Evolutionary conservation across 306 rosid species (phyloP).

Genomic region (Corylus heterophylla): DNA sequence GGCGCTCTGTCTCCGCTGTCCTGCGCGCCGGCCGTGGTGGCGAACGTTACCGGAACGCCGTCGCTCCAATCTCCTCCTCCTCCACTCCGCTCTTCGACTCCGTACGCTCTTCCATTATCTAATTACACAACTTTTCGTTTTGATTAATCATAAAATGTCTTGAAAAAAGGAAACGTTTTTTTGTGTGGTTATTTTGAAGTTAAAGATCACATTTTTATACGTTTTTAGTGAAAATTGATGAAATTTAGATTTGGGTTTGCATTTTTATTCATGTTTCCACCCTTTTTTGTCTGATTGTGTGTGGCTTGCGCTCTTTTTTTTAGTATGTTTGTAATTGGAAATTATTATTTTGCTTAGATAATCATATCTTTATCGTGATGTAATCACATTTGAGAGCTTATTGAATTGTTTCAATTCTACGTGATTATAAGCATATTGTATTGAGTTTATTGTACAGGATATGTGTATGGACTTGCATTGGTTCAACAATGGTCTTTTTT

Average conservation of each 20-base stretch:
- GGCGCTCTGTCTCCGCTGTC: conserved; percentile 61
- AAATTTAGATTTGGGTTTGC: not conserved
- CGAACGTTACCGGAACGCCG: conserved; percentile 34
- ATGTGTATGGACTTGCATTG: not conserved
- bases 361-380: not conserved
- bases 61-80: conserved; percentile 45
- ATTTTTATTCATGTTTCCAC: not conserved
- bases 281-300: not conserved
- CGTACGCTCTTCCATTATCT: conserved; percentile 33
- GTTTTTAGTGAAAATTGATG: not conserved
- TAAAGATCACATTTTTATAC: not conserved
- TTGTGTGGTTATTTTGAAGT: not conserved
- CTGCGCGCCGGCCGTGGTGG: conserved; percentile 53
- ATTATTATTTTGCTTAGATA: not conserved
- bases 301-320: not conserved
- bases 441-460: not conserved
- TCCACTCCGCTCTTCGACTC: conserved; percentile 28
- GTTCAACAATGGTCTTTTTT: not conserved
- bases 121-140: not conserved
- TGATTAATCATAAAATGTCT: not conserved
- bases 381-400: not conserved
- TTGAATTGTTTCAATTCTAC: not conserved
- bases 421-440: not conserved
- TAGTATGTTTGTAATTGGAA: not conserved
- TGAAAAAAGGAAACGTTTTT: not conserved